A percentile compares a stretch with the other conserved stretches of the same genome.
Evolutionary conservation across 768 basidiomycete species (phyloP).

Genomic region (Lentinula raphanica): DNA sequence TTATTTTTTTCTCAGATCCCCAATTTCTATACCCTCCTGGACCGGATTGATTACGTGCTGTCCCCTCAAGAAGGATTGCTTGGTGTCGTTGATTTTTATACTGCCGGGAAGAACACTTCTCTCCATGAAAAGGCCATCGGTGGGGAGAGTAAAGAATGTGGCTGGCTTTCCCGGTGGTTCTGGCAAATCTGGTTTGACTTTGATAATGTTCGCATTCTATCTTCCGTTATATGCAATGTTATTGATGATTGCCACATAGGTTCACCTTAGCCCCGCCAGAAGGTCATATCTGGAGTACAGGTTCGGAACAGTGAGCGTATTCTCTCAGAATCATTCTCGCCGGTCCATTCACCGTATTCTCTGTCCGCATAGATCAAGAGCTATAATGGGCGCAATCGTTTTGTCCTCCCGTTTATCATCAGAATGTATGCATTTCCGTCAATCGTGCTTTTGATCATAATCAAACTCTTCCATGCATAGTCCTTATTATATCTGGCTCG

Average conservation of each 20-base stretch:
- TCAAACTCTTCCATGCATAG: constrained; percentile 20
- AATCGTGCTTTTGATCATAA: neutral
- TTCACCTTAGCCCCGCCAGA: constrained; percentile 50
- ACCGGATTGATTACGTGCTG: constrained; percentile 61
- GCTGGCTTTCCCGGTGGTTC: constrained; percentile 70
- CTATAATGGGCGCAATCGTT: constrained; percentile 69
- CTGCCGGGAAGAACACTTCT: constrained; percentile 48
- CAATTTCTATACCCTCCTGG: constrained; percentile 60
- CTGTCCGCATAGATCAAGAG: constrained; percentile 45
- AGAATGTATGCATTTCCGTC: constrained; percentile 42
- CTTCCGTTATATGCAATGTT: constrained; percentile 12
- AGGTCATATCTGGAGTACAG: constrained; percentile 74
- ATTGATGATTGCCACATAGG: constrained; percentile 14
- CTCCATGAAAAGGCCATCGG: constrained; percentile 60
- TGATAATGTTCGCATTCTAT: constrained; percentile 33
- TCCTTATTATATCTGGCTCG: constrained; percentile 74
- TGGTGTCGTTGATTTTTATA: constrained; percentile 73
- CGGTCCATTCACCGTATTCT: no score
- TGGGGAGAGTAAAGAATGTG: constrained; percentile 51
- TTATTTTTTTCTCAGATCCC: constrained; percentile 40
- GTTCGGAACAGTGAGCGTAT: constrained; percentile 56
- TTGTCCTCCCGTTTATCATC: constrained; percentile 62
- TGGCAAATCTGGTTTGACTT: constrained; percentile 73
- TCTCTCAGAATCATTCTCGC: neutral
- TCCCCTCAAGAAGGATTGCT: constrained; percentile 55